These are phyloP conservation scores for Podila horticola DNA, from an alignment of 192 early-diverging fungal species.

Conservation along the genomic window DNA sequence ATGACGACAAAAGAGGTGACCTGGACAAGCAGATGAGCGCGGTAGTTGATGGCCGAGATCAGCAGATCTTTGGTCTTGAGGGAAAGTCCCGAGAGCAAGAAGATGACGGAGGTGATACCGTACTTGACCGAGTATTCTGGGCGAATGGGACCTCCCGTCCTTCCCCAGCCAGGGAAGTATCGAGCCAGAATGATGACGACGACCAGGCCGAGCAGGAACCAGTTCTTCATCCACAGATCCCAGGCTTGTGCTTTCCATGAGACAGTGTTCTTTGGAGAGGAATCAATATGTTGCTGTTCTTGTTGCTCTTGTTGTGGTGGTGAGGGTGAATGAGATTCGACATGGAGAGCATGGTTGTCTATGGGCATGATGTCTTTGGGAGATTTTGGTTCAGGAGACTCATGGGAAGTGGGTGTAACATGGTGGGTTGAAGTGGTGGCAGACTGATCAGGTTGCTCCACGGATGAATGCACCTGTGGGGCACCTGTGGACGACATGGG, in stretches of 20 bases:
- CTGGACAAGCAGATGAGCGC: slow-evolving; percentile 71
- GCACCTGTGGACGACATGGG: neutral
- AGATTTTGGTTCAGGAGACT: too few species aligned
- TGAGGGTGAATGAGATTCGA: slow-evolving; percentile 1
- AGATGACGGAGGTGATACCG: slow-evolving; percentile 69
- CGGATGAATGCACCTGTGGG: too few species aligned
- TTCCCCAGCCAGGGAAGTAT: slow-evolving; percentile 67
- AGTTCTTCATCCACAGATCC: slow-evolving; percentile 61
- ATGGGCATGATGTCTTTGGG: too few species aligned
- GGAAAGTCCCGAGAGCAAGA: slow-evolving; percentile 71
- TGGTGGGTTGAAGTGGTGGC: too few species aligned
- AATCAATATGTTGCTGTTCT: too few species aligned
- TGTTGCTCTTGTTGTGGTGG: neutral
- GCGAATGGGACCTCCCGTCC: slow-evolving; percentile 58
- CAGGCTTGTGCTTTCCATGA: slow-evolving; percentile 50
- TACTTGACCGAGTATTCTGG: slow-evolving; percentile 76
- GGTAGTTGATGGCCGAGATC: slow-evolving; percentile 61
- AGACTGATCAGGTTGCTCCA: too few species aligned
- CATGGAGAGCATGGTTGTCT: too few species aligned
- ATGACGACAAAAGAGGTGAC: slow-evolving; percentile 66
- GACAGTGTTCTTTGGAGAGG: neutral
- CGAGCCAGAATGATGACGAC: slow-evolving; percentile 70
- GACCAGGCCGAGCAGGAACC: slow-evolving; percentile 74
- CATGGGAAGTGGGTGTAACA: too few species aligned
- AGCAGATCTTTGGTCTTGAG: slow-evolving; percentile 68